Base-by-base conservation (phyloP, 2,329 filamentous ascomycete genomes). In the Neonectria hederae region DNA sequence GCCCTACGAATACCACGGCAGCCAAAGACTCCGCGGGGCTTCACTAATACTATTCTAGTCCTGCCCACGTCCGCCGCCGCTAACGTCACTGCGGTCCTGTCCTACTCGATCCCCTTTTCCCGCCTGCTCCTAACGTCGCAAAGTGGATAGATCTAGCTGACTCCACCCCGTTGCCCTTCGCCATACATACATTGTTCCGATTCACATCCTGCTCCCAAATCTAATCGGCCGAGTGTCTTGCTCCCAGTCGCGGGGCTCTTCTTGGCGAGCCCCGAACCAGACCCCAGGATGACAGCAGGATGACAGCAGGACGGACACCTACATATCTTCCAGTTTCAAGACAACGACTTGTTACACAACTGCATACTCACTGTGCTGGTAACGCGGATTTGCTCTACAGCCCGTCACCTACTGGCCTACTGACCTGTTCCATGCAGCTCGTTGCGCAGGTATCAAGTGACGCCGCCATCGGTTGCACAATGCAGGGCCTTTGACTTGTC, bases 201-300 rank as follows among this genome's bases (percentile, higher is more conserved):
- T 38, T 59, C 21, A 26, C 54, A 28, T 46, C 30, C 43, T 38
- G 14, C 13, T 40, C 56, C 19, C 21, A 35, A 28, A 54, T 51
- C 40, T 42, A 46, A 51, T 60, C 57, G 51, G 57, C 57, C 57
- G 57, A 60, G 57, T 60, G 49, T 35, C 30, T 38, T 21, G 21
- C 49, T 9, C 38, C 19, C 28, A 24, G 7, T n/a, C 40, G 7
- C 49, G 49, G 49, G 54, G 57, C 42, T 28, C 11, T 48, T 19
- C 49, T 54, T 42, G 35, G 49, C 40, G 24, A 14, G 19, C 38
- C 26, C 22, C 24, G 14, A 26, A 13, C 48, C 28, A 28, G 17
- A 30, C 17, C 22, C 35, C 43, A 45, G 21, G 19, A n/a, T 40
- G 38, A 52, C 19, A 52, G n/a, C n/a, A n/a, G n/a, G n/a, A n/a